A percentile compares a stretch with the other conserved stretches of the same genome.
Conservation (phyloP, 495 filamentous ascomycete species). For the Neurospora sp. region DNA sequence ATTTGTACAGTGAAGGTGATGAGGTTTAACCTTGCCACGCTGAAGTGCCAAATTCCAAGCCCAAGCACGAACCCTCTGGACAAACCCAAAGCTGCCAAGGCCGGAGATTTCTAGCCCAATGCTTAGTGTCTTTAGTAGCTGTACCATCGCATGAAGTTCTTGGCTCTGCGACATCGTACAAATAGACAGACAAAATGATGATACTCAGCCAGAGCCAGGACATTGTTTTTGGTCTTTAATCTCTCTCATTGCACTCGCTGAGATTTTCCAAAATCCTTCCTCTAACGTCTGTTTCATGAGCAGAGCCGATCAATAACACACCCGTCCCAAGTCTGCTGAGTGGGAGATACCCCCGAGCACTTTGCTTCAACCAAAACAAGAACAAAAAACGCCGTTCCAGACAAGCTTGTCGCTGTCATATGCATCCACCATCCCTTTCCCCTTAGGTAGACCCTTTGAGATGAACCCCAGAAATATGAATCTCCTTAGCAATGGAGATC, state of each 20-base stretch:
- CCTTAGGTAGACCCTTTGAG: background rate
- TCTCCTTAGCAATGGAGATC: background rate
- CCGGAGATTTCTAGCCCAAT: background rate
- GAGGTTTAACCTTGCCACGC: background rate
- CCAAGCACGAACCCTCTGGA: background rate
- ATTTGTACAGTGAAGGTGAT: background rate
- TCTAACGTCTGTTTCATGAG: background rate
- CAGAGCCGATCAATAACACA: background rate
- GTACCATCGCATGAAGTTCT: background rate
- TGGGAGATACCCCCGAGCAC: background rate
- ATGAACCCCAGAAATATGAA: background rate
- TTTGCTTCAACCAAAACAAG: background rate
- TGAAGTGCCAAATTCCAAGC: background rate
- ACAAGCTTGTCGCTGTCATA: background rate
- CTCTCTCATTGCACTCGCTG: background rate
- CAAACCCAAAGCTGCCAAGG: background rate
- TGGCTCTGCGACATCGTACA: background rate
- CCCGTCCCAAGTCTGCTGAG: background rate
- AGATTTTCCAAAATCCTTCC: background rate
- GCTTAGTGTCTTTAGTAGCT: background rate
- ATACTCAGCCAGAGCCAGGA: background rate
- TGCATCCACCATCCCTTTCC: background rate
- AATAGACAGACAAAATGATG: background rate
- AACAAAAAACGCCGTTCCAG: background rate
- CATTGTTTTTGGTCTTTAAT: background rate